Evolutionary conservation across 2,329 filamentous ascomycete species (phyloP), one percentile per base, ranked within the genome.

Genomic region (Leptographium procerum): DNA sequence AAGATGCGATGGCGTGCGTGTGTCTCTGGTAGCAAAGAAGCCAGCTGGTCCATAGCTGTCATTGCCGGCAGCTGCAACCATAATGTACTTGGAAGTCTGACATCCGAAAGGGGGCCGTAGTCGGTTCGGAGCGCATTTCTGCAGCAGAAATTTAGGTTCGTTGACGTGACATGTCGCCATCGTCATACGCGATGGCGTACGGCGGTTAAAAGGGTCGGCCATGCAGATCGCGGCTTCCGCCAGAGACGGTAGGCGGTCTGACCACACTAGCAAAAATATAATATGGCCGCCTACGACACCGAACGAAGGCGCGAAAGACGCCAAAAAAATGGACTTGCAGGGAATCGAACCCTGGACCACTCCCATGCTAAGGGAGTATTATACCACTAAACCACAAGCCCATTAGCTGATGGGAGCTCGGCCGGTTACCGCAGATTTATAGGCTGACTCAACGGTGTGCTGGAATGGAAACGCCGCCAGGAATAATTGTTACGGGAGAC

Each of bases 331-430:
- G 36, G 55, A 52, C 47, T 56, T 56, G 43, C 55, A 56, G 52
- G 57, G 57, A 58, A 58, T 58, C 56, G 56, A 57, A 55, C 57
- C 57, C 57, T 50, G 45, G 52, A 55, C 51, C 57, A 54, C 40
- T 55, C 51, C 52, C 52, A 58, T 58, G 52, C 51, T 54, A 58
- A 58, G 56, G 56, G 56, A 57, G 50, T 57, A 40, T 57, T 57
- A 57, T 57, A 57, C 56, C 56, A 53, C 34, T 53, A 57, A 57
- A 57, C 56, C 56, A 57, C 48, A 57, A 51, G 56, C 56, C 56
- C 56, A 33, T 29, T 52, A 10, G 31, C 10, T 33, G 31, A 33
- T 33, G 31, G 31, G n/a, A n/a, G n/a, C n/a, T n/a, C n/a, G n/a
- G n/a, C n/a, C n/a, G n/a, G n/a, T n/a, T n/a, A n/a, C n/a, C n/a